Evolutionary conservation across 768 basidiomycete species (phyloP).

Genomic region (Pilatotrama ljubarskyi): DNA sequence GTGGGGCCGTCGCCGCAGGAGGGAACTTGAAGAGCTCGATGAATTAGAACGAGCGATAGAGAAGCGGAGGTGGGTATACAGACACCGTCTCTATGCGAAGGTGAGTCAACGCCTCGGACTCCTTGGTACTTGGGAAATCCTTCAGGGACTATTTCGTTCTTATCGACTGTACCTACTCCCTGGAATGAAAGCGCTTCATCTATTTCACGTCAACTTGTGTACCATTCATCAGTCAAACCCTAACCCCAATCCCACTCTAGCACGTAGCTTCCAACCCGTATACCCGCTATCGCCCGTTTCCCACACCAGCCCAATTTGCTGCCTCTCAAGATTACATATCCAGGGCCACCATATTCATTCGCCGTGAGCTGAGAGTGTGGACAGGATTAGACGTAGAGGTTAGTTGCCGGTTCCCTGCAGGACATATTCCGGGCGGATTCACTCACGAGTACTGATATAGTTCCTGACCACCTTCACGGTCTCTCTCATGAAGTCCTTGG

Average conservation of each 20-base stretch:
- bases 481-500: constrained; percentile 89
- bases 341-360: constrained; percentile 76
- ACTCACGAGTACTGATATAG: constrained; percentile 37
- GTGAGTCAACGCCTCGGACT: constrained; percentile 40
- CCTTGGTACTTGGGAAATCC: background rate
- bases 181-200: background rate
- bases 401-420: constrained; percentile 23
- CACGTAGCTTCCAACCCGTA: constrained; percentile 88
- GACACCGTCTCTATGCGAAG: constrained; percentile 81
- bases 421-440: background rate
- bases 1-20: constrained; percentile 56
- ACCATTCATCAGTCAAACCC: constrained; percentile 5
- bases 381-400: constrained; percentile 88
- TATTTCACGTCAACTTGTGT: constrained; percentile 15
- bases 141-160: background rate
- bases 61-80: constrained; percentile 78
- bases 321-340: constrained; percentile 73
- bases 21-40: constrained; percentile 59
- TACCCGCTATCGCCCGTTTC: constrained; percentile 87
- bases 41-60: constrained; percentile 74
- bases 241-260: constrained; percentile 40
- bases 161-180: background rate
- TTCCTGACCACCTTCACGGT: constrained; percentile 88
- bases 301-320: constrained; percentile 82
- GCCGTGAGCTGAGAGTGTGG: constrained; percentile 89